Evolutionary conservation across 192 early-diverging fungal species (phyloP).

Genomic region (Lobosporangium transversale): DNA sequence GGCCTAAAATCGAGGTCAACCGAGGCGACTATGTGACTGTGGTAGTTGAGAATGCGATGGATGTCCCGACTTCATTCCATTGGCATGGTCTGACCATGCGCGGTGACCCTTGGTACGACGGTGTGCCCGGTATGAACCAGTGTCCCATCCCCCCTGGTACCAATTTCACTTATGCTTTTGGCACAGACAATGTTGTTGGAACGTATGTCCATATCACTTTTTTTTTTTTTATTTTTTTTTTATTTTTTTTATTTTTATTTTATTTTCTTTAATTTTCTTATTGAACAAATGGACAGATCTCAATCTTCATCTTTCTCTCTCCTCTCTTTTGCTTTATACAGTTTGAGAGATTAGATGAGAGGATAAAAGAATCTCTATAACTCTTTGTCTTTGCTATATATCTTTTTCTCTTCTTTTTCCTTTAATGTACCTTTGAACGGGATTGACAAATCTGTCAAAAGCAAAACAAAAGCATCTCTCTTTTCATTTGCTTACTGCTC

Average conservation of each 20-base stretch:
- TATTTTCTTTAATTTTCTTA: too few species aligned
- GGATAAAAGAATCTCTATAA: too few species aligned
- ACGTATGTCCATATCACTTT: slow-evolving; percentile 57
- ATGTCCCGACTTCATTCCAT: slow-evolving; percentile 59
- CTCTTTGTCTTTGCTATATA: too few species aligned
- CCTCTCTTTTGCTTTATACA: neutral
- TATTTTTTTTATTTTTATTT: too few species aligned
- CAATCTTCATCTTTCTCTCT: neutral
- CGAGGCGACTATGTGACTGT: slow-evolving; percentile 60
- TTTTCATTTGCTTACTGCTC: too few species aligned
- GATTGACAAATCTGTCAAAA: too few species aligned
- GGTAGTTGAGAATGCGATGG: slow-evolving; percentile 56
- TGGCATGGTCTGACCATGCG: slow-evolving; percentile 61
- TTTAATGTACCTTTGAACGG: too few species aligned
- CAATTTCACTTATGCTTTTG: slow-evolving; percentile 58
- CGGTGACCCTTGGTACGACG: slow-evolving; percentile 54
- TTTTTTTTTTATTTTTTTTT: neutral
- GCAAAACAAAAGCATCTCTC: too few species aligned
- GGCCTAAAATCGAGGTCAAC: slow-evolving; percentile 61
- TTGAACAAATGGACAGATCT: neutral
- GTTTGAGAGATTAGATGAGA: too few species aligned
- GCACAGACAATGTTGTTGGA: slow-evolving; percentile 43
- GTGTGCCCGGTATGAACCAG: slow-evolving; percentile 72
- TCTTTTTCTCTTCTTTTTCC: too few species aligned
- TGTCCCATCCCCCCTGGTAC: slow-evolving; percentile 58